These are phyloP conservation scores for Helicocarpus griseus DNA, from an alignment of 2,329 filamentous ascomycete species.

Conservation along the genomic window DNA sequence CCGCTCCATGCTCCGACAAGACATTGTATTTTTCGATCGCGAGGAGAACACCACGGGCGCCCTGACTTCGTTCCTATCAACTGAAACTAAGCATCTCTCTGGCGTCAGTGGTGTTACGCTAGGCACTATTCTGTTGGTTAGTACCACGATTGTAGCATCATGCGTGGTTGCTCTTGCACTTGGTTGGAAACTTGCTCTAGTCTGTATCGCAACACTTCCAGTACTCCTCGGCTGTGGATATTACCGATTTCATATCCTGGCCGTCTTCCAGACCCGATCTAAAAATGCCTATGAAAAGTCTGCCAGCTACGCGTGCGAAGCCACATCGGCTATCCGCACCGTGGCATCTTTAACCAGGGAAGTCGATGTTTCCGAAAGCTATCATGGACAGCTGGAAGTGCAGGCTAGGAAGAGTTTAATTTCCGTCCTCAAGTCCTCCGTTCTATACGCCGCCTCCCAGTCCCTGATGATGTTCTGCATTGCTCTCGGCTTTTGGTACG, in stretches of 20 bases:
- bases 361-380: constrained; percentile 64
- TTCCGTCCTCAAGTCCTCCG: constrained; percentile 66
- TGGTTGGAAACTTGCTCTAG: constrained; percentile 80
- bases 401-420: constrained; percentile 61
- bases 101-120: constrained; percentile 81
- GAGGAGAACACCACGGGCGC: constrained; percentile 85
- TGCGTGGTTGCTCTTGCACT: constrained; percentile 61
- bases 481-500: constrained; percentile 89
- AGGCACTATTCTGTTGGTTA: constrained; percentile 72
- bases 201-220: constrained; percentile 70
- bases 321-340: constrained; percentile 86
- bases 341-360: constrained; percentile 87
- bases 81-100: constrained; percentile 78
- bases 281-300: constrained; percentile 72
- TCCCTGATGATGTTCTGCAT: constrained; percentile 74
- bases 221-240: constrained; percentile 73
- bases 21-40: constrained; percentile 82
- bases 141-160: constrained; percentile 68
- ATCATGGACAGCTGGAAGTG: constrained; percentile 54
- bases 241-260: constrained; percentile 75
- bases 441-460: constrained; percentile 75
- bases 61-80: constrained; percentile 78
- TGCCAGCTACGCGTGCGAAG: constrained; percentile 83
- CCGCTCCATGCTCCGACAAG: constrained; percentile 79
- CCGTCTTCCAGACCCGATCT: constrained; percentile 66